phyloP scores from a whole-genome alignment of 2,329 filamentous ascomycete genomes.

The Phaeophleospora eucalypticola region DNA sequence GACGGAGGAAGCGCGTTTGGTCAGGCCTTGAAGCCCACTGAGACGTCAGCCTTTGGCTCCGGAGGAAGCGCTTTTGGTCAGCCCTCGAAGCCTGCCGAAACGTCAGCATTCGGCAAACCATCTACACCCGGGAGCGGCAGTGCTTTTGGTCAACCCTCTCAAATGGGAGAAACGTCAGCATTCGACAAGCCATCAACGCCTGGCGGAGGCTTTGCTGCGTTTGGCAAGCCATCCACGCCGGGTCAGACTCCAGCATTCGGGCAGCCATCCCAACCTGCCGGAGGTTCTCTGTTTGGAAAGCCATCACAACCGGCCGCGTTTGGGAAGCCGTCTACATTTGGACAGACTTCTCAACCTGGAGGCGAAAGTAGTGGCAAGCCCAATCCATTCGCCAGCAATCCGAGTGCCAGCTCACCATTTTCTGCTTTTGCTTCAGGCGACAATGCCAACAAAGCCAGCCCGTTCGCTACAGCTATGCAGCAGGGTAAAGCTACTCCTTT shows the following conservation, averaged over 20 bases:
- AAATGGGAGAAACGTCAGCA: slow-evolving; percentile 14
- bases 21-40: no score
- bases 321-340: slow-evolving; percentile 25
- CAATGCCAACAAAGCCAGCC: slow-evolving; percentile 4
- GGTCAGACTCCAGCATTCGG: slow-evolving; percentile 10
- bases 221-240: slow-evolving; percentile 17
- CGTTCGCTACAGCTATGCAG: slow-evolving; percentile 19
- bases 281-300: neutral
- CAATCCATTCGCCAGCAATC: neutral
- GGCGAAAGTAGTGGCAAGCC: slow-evolving; percentile 4
- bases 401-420: neutral
- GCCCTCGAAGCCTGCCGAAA: neutral
- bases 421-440: neutral
- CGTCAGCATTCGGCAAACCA: slow-evolving; percentile 15
- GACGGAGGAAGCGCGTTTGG: no score
- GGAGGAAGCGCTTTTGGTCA: no score
- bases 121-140: no score
- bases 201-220: neutral
- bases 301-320: slow-evolving; percentile 9
- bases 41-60: no score
- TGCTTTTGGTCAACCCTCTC: no score
- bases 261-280: slow-evolving; percentile 5
- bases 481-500: slow-evolving; percentile 11
- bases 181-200: slow-evolving; percentile 19
- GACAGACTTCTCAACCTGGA: slow-evolving; percentile 4